These are phyloP conservation scores for Hortiboletus flavorubellus DNA, from an alignment of 768 basidiomycete species.

Conservation along the genomic window DNA sequence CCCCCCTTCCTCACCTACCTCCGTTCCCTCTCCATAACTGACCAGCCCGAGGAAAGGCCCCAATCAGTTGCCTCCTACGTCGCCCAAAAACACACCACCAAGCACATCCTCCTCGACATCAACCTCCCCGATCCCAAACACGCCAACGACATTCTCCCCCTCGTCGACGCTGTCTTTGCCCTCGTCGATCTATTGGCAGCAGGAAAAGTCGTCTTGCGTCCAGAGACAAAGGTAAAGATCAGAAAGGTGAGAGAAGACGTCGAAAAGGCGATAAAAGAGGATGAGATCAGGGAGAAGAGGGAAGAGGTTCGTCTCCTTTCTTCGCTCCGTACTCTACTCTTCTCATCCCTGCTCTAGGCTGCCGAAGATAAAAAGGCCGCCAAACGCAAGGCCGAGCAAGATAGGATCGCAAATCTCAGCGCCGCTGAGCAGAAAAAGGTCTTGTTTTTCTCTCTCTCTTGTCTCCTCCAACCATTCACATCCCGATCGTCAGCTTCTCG, in stretches of 20 bases:
- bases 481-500: slow-evolving; percentile 45
- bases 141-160: slow-evolving; percentile 44
- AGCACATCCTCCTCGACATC: slow-evolving; percentile 64
- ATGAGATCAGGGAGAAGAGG: slow-evolving; percentile 60
- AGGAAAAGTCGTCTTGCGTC: slow-evolving; percentile 55
- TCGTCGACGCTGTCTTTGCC: slow-evolving; percentile 68
- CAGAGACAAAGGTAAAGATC: slow-evolving; percentile 80
- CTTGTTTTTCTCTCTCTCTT: background rate
- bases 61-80: slow-evolving; percentile 43
- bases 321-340: background rate
- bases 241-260: slow-evolving; percentile 70
- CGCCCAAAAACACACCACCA: slow-evolving; percentile 23
- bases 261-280: slow-evolving; percentile 64
- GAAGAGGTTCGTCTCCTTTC: slow-evolving; percentile 51
- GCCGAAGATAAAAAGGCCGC: slow-evolving; percentile 68
- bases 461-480: background rate
- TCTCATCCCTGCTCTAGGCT: slow-evolving; percentile 32
- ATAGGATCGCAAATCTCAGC: slow-evolving; percentile 67
- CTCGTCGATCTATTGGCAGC: slow-evolving; percentile 64
- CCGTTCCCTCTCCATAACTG: slow-evolving; percentile 85
- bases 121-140: slow-evolving; percentile 48
- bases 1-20: slow-evolving; percentile 71
- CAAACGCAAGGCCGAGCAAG: slow-evolving; percentile 72
- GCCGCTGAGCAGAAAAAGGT: slow-evolving; percentile 85
- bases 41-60: slow-evolving; percentile 79